Conservation (phyloP, 1,139 yeast species). For the Geotrichum candidum region DNA sequence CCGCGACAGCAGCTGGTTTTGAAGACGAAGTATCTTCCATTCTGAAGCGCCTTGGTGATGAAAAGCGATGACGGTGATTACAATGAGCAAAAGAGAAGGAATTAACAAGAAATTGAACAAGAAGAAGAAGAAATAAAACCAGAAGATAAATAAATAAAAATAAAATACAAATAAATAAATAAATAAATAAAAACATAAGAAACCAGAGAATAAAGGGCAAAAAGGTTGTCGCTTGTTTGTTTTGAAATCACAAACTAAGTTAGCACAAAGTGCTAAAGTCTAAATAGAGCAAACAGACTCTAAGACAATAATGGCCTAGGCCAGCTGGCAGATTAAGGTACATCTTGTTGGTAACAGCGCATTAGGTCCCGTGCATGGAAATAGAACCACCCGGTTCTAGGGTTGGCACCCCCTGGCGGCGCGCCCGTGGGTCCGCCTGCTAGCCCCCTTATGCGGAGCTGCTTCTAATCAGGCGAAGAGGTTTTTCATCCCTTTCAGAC, state of each 20-base stretch:
- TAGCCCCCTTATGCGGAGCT: not conserved
- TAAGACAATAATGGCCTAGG: not conserved
- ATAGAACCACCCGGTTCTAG: not conserved
- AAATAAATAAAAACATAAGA: not conserved
- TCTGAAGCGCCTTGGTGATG: constrained; percentile 5
- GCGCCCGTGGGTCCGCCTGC: not conserved
- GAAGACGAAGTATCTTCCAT: not conserved
- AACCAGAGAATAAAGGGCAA: not conserved
- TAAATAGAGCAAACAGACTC: not conserved
- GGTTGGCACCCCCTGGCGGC: not conserved
- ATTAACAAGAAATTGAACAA: not conserved
- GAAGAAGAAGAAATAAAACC: not conserved
- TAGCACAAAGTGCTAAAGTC: not conserved
- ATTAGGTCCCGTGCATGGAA: not conserved
- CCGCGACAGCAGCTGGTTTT: not conserved
- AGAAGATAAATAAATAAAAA: not conserved
- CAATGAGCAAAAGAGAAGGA: not conserved
- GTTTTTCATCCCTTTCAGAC: not conserved
- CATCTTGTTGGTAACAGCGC: not conserved
- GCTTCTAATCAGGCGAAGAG: not conserved
- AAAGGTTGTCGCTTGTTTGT: not conserved
- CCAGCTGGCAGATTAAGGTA: not conserved
- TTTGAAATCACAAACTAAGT: not conserved
- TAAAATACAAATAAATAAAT: not conserved
- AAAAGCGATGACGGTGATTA: not conserved